A percentile compares a stretch with the other conserved stretches of the same genome.
Evolutionary conservation across 73 alveolate genomes (phyloP).

Genomic region (Paramecium biaurelia): DNA sequence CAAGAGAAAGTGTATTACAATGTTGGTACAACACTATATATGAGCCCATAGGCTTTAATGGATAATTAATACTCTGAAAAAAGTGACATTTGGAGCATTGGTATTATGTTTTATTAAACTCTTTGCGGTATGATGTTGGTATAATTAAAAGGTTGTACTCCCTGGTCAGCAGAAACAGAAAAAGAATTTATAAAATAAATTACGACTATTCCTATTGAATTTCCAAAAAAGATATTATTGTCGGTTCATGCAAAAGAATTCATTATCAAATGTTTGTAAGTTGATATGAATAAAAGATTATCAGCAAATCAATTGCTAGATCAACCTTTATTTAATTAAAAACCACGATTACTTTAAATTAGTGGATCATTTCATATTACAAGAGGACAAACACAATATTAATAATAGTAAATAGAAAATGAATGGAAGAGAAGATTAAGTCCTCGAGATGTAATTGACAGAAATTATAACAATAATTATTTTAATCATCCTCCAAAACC

Average conservation of each 20-base stretch:
- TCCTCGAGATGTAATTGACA: not conserved
- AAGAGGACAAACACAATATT: not conserved
- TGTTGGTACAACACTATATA: slow-evolving; percentile 86
- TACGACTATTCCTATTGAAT: slow-evolving; percentile 46
- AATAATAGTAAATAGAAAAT: not conserved
- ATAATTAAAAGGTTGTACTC: slow-evolving; percentile 59
- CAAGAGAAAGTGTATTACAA: slow-evolving; percentile 65
- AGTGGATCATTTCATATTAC: not conserved
- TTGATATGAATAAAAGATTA: slow-evolving; percentile 41
- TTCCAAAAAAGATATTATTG: slow-evolving; percentile 14
- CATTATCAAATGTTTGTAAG: slow-evolving; percentile 23
- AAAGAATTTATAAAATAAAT: slow-evolving; percentile 34
- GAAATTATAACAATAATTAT: not conserved
- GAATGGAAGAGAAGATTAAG: not conserved
- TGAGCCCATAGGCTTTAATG: slow-evolving; percentile 80
- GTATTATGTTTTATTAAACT: slow-evolving; percentile 83
- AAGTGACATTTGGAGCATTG: slow-evolving; percentile 85
- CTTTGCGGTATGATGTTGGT: slow-evolving; percentile 65
- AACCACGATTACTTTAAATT: not conserved
- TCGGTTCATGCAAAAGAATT: slow-evolving; percentile 36
- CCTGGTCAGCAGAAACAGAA: slow-evolving; percentile 76
- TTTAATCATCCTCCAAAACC: not conserved
- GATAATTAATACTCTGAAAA: slow-evolving; percentile 79
- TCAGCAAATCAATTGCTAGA: slow-evolving; percentile 16
- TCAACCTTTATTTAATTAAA: slow-evolving; percentile 15